These are phyloP conservation scores for Rehmannia glutinosa DNA, from an alignment of 257 asterid genomes.

Conservation along the genomic window DNA sequence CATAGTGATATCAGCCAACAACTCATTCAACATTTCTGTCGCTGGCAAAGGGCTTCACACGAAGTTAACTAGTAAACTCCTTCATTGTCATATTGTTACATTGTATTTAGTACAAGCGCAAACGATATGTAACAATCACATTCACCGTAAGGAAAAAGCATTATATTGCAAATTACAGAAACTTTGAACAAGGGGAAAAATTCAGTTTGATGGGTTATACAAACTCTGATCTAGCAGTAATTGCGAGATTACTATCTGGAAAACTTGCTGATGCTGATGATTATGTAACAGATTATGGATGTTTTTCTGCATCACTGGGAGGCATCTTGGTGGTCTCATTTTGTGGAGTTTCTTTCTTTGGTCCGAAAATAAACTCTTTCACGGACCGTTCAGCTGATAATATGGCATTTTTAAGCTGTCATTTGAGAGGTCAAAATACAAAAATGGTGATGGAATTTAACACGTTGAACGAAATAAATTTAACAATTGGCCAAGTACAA, in stretches of 20 bases:
- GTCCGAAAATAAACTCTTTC: conserved; percentile 62
- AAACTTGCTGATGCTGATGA: background rate
- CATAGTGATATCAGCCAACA: background rate
- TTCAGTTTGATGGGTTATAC: conserved; percentile 6
- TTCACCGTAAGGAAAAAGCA: background rate
- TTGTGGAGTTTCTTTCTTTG: conserved; percentile 37
- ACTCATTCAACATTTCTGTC: background rate
- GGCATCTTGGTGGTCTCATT: conserved; percentile 32
- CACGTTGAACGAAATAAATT: too few species aligned
- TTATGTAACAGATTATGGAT: conserved; percentile 23
- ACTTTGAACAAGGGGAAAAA: background rate
- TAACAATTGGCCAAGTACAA: too few species aligned
- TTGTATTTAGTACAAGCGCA: background rate
- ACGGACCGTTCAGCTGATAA: conserved; percentile 56
- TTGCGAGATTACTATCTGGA: background rate
- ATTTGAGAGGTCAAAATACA: conserved; percentile 13
- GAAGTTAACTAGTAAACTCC: background rate
- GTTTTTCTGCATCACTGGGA: conserved; percentile 42
- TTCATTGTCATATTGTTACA: background rate
- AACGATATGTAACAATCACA: too few species aligned
- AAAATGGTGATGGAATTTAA: background rate
- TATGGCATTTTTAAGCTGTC: conserved; percentile 66
- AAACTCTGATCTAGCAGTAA: conserved; percentile 4
- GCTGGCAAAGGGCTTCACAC: background rate
- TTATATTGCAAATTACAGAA: background rate